Base-by-base conservation (phyloP, 441 rosid genomes). In the Arabidopsis lyrata region DNA sequence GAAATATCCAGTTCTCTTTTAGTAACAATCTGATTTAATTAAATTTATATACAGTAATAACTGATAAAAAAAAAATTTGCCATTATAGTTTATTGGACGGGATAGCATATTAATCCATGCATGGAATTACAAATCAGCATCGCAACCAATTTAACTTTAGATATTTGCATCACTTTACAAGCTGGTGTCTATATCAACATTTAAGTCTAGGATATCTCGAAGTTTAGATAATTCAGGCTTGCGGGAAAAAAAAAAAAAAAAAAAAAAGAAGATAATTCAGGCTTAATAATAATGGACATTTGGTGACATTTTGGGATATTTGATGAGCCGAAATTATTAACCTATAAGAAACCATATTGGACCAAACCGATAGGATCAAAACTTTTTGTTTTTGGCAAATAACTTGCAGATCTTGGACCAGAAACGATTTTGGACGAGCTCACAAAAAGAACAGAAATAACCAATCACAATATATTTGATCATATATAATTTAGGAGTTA, bases 171-270 rank as follows among this genome's bases (percentile, higher is more conserved):
- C 48, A 60, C 20, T 53, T 29, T 27, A 52, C 24, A 52, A 6
- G 60, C 39, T 36, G 9, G n/a, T n/a, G 27, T 63, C 29, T 62
- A 62, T 44, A 45, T 68, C 35, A 45, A 22, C 48, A 15, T 31
- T 16, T 47, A 56, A 20, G 24, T 60, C 31, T 15, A 13, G 12
- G 32, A 24, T 24, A 45, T 22, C 22, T 59, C 34, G 4, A 60
- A 70, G 41, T 60, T 2, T 29, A 50, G n/a, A n/a, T n/a, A n/a
- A n/a, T n/a, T n/a, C n/a, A n/a, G n/a, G n/a, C n/a, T n/a, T n/a
- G n/a, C n/a, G n/a, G n/a, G n/a, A n/a, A n/a, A n/a, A n/a, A n/a
- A n/a, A n/a, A n/a, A n/a, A n/a, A n/a, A n/a, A n/a, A n/a, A n/a
- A n/a, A n/a, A n/a, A n/a, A n/a, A n/a, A n/a, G n/a, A n/a, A n/a